Evolutionary conservation across 345 rosid species (phyloP), one percentile per base, ranked within the genome.

Genomic region (Durio zibethinus): DNA sequence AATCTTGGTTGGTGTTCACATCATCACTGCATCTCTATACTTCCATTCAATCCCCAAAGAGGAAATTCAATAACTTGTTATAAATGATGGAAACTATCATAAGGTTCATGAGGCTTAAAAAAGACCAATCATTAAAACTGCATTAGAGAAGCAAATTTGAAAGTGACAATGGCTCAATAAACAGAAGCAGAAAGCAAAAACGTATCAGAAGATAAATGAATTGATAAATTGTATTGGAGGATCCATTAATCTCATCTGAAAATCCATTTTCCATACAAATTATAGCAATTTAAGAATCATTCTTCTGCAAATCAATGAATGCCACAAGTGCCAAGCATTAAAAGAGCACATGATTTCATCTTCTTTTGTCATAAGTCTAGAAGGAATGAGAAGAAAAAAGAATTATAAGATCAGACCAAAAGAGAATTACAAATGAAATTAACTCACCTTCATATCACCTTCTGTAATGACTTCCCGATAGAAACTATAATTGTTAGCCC

Each of bases 401-500:
- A 66, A 15, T 6, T 10, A 0, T n/a, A 2, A 45, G 5, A 45
- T 20, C 2, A 38, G 1, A 18, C 14, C 2, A 15, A 65, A 33
- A 18, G 47, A 64, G 47, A 36, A 40, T 60, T 60, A 60, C 0
- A 5, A 7, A 27, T 10, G 48, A 33, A 65, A n/a, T n/a, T n/a
- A n/a, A 45, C 62, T 76, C 54, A 76, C 79, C 33, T 38, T 68
- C 25, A 3, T 18, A 53, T 76, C 73, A 10, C 52, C 63, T 5
- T 23, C 6, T 2, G 29, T 1, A 38, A 43, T 38, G 48, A 42
- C n/a, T 53, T 76, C 79, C 20, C 16, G 8, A 42, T 79, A 91
- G 86, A 91, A 91, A 67, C 82, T 78, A 81, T 87, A 83, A 45
- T 70, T 66, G 62, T 82, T 93, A 62, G 79, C 88, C 23, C 97